Evolutionary conservation across 805 yeast species (phyloP).

Genomic region (Candida maltosa): DNA sequence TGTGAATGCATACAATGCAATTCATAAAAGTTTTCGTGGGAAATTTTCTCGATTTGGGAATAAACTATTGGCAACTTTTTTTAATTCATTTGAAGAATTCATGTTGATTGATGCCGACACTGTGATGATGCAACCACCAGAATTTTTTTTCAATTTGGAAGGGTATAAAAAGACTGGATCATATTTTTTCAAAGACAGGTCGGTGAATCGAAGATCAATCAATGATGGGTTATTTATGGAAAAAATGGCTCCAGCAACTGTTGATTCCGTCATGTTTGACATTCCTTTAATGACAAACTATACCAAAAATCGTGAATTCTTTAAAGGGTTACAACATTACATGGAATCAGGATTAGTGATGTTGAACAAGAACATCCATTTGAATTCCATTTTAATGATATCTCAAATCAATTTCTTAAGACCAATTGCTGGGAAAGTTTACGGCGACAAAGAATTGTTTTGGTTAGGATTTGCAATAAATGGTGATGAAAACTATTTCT

Average conservation of each 20-base stretch:
- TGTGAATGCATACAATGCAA: conserved; percentile 26
- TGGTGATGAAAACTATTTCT: conserved; percentile 25
- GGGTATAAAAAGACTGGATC: conserved; percentile 34
- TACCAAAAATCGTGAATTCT: conserved; percentile 24
- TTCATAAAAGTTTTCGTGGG: conserved; percentile 16
- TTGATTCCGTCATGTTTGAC: conserved; percentile 29
- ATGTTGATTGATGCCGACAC: conserved; percentile 55
- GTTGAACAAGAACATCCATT: conserved; percentile 21
- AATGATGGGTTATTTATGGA: conserved; percentile 20
- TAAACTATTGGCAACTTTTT: conserved; percentile 55
- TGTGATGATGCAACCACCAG: conserved; percentile 29
- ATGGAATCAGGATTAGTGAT: conserved; percentile 31
- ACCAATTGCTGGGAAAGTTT: conserved; percentile 15
- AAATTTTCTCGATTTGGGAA: conserved; percentile 23
- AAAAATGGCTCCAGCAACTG: conserved; percentile 22
- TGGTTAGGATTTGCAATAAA: conserved; percentile 25
- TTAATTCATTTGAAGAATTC: conserved; percentile 55
- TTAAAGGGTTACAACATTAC: conserved; percentile 37
- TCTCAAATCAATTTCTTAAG: conserved; percentile 24
- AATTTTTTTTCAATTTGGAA: conserved; percentile 24
- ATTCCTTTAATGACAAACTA: conserved; percentile 30
- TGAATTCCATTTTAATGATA: conserved; percentile 22
- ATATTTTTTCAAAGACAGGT: conserved; percentile 28
- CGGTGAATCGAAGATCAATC: conserved; percentile 19
- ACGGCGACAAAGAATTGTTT: conserved; percentile 29